Conservation (phyloP, 2,329 filamentous ascomycete genomes). For the Trematosphaeria pertusa region DNA sequence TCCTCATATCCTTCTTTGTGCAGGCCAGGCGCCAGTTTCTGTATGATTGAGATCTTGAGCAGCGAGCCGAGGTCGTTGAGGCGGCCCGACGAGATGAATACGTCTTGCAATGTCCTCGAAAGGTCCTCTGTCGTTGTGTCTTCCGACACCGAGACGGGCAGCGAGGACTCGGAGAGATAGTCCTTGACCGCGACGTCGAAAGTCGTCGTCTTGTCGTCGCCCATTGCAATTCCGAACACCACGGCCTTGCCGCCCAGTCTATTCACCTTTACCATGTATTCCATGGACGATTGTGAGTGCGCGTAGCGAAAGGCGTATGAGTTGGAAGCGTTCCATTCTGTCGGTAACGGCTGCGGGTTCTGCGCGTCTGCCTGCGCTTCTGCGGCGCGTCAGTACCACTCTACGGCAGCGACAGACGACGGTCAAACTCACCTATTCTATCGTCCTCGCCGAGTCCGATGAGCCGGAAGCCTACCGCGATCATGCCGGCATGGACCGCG, state of each 20-base stretch:
- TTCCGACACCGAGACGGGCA: slow-evolving; percentile 61
- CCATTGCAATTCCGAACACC: slow-evolving; percentile 77
- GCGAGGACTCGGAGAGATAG: slow-evolving; percentile 70
- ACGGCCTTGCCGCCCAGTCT: slow-evolving; percentile 85
- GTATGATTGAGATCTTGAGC: slow-evolving; percentile 80
- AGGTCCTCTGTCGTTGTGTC: slow-evolving; percentile 55
- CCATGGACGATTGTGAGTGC: slow-evolving; percentile 83
- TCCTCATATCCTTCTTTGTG: slow-evolving; percentile 82
- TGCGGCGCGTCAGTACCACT: slow-evolving; percentile 40
- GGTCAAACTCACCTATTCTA: slow-evolving; percentile 63
- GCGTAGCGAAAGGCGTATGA: slow-evolving; percentile 84
- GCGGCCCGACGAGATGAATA: slow-evolving; percentile 77
- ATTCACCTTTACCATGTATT: slow-evolving; percentile 81
- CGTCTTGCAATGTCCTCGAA: slow-evolving; percentile 54
- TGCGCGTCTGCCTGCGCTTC: slow-evolving; percentile 65
- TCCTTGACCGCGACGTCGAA: slow-evolving; percentile 79
- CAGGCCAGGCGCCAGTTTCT: slow-evolving; percentile 79
- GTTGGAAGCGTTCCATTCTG: slow-evolving; percentile 80
- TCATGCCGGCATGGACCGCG: slow-evolving; percentile 83
- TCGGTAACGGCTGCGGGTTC: slow-evolving; percentile 68
- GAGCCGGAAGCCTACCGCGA: slow-evolving; percentile 79
- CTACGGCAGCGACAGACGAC: slow-evolving; percentile 10
- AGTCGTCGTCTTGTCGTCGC: slow-evolving; percentile 79
- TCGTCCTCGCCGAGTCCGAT: slow-evolving; percentile 86
- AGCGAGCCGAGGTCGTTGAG: slow-evolving; percentile 72